Evolutionary conservation across 1,284 basidiomycete genomes (phyloP).

Genomic region (Naganishia cerealis): DNA sequence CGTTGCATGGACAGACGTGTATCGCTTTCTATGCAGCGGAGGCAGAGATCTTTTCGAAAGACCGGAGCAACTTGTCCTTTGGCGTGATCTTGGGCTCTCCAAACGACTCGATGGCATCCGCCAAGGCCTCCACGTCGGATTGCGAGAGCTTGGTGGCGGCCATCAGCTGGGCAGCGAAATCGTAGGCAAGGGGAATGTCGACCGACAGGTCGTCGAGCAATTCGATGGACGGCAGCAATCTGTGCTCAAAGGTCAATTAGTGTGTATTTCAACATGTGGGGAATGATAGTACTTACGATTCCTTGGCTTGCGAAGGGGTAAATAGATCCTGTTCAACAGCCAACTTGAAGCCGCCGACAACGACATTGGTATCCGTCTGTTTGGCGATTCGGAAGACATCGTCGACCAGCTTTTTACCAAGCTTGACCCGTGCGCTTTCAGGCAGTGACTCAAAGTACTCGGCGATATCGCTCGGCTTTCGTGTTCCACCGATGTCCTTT

Average conservation of each 20-base stretch:
- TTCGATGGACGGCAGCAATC: slow-evolving; percentile 68
- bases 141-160: slow-evolving; percentile 18
- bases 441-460: slow-evolving; percentile 70
- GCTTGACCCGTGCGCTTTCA: slow-evolving; percentile 60
- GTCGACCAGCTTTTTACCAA: slow-evolving; percentile 75
- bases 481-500: slow-evolving; percentile 51
- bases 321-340: slow-evolving; percentile 61
- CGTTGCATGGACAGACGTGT: neutral
- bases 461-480: slow-evolving; percentile 51
- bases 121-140: slow-evolving; percentile 29
- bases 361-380: slow-evolving; percentile 75
- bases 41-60: slow-evolving; percentile 21
- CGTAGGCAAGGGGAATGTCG: slow-evolving; percentile 81
- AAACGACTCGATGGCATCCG: slow-evolving; percentile 47
- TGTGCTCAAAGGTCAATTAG: slow-evolving; percentile 41
- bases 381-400: slow-evolving; percentile 86
- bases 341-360: slow-evolving; percentile 61
- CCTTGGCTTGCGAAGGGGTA: slow-evolving; percentile 62
- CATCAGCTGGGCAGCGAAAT: slow-evolving; percentile 26
- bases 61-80: slow-evolving; percentile 30
- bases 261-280: neutral
- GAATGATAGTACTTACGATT: slow-evolving; percentile 48
- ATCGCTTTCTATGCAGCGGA: slow-evolving; percentile 1
- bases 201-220: slow-evolving; percentile 81
- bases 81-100: slow-evolving; percentile 39